Conservation (phyloP, 495 filamentous ascomycete genomes). For the Lepidopterella palustris region DNA sequence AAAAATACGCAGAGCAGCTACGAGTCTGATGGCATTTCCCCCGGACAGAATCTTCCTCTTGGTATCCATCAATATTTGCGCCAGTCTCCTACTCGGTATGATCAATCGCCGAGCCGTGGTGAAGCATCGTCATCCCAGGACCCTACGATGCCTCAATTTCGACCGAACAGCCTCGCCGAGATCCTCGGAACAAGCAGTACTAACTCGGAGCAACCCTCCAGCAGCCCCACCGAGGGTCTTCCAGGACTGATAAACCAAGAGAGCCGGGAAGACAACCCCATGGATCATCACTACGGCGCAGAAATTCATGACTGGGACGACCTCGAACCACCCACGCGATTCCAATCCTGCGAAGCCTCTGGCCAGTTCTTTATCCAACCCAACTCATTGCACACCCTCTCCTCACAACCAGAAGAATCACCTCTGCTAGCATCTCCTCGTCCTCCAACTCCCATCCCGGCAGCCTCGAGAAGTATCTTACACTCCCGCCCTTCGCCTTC, state of each 20-base stretch:
- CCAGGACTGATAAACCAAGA: not conserved
- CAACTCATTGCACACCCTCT: not conserved
- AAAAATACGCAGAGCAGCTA: too few relatives aligned
- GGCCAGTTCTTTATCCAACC: not conserved
- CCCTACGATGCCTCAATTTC: constrained; percentile 26
- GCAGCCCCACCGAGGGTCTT: not conserved
- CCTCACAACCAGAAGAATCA: too few relatives aligned
- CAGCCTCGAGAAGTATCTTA: too few relatives aligned
- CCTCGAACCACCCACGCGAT: not conserved
- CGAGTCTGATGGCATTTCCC: too few relatives aligned
- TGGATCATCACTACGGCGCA: not conserved
- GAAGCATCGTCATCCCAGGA: constrained; percentile 10
- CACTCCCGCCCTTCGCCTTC: too few relatives aligned
- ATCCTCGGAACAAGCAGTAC: not conserved
- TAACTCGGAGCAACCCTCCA: not conserved
- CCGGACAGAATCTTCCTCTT: too few relatives aligned
- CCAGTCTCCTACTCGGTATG: too few relatives aligned
- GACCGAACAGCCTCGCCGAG: constrained; percentile 22
- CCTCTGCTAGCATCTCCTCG: too few relatives aligned
- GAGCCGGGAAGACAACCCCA: not conserved
- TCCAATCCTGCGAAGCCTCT: not conserved
- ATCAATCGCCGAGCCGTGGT: not conserved
- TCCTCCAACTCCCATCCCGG: too few relatives aligned
- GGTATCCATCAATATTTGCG: too few relatives aligned
- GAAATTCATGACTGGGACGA: not conserved